Percentiles rank a stretch among this genome's conserved stretches.
These are phyloP conservation scores for Cardiospermum halicacabum DNA, from an alignment of 345 rosid species.

Conservation along the genomic window DNA sequence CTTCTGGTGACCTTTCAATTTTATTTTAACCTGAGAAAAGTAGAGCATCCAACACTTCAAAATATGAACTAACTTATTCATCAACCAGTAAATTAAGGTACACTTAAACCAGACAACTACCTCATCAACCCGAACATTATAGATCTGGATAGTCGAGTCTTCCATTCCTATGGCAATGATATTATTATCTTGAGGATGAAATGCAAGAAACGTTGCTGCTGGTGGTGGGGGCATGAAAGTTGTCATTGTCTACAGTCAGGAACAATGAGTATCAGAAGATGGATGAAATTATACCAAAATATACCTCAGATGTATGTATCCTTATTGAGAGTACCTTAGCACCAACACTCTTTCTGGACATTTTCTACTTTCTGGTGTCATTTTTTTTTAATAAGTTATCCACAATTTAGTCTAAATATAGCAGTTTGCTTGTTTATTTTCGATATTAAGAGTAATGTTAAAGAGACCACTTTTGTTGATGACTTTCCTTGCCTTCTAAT, in stretches of 20 bases:
- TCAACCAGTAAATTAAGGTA: constrained; percentile 12
- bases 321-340: not conserved
- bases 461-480: too few species aligned
- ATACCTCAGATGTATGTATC: not conserved
- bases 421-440: not conserved
- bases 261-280: not conserved
- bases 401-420: not conserved
- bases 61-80: not conserved
- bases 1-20: constrained; percentile 76
- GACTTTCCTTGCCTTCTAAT: too few species aligned
- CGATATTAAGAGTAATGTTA: too few species aligned
- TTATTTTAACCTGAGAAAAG: constrained; percentile 54
- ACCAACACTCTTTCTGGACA: not conserved
- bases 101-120: constrained; percentile 26
- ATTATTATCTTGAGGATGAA: constrained; percentile 66
- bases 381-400: not conserved
- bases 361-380: not conserved
- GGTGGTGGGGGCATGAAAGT: constrained; percentile 85
- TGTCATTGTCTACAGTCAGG: constrained; percentile 55
- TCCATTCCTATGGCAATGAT: constrained; percentile 88
- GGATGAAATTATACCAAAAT: not conserved
- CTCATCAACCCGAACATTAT: constrained; percentile 59
- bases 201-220: constrained; percentile 77
- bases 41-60: not conserved
- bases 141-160: constrained; percentile 70